phyloP scores from a whole-genome alignment of 1,284 basidiomycete species.

The Takashimella tepidaria region DNA sequence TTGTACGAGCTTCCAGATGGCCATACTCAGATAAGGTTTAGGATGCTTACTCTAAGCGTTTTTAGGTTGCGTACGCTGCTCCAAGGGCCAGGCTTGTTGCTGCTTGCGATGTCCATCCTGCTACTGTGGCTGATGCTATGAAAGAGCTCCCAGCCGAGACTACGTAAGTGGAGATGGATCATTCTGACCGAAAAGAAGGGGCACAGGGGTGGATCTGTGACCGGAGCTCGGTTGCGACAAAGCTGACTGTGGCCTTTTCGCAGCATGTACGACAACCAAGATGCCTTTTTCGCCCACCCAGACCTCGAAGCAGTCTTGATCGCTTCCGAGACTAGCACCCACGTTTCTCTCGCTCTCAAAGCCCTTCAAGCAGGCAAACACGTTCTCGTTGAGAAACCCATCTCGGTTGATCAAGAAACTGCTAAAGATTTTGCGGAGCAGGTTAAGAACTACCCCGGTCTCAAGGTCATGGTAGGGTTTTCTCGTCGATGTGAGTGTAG shows the following conservation, averaged over 20 bases:
- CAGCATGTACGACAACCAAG: slow-evolving; percentile 2
- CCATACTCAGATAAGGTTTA: too few species aligned
- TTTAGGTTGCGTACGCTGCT: slow-evolving; percentile 12
- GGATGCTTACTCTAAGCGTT: too few species aligned
- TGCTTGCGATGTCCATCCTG: slow-evolving; percentile 13
- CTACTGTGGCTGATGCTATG: slow-evolving; percentile 4
- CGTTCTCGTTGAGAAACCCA: slow-evolving; percentile 39
- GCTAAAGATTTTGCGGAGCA: slow-evolving; percentile 24
- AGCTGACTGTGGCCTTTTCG: neutral
- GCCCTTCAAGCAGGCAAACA: slow-evolving; percentile 28
- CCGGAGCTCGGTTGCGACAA: neutral
- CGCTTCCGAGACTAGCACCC: slow-evolving; percentile 21
- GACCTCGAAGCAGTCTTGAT: slow-evolving; percentile 26
- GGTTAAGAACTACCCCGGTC: slow-evolving; percentile 15
- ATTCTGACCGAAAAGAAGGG: neutral
- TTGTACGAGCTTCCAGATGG: too few species aligned
- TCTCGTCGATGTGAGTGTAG: slow-evolving; percentile 29
- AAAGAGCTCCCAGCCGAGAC: slow-evolving; percentile 11
- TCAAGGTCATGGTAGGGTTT: slow-evolving; percentile 37
- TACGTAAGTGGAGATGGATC: neutral
- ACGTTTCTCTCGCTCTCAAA: slow-evolving; percentile 20
- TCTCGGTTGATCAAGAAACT: slow-evolving; percentile 28
- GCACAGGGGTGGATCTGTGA: neutral
- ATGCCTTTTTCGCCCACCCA: slow-evolving; percentile 9
- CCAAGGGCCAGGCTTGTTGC: slow-evolving; percentile 27